phyloP scores from a whole-genome alignment of 1,284 basidiomycete species.

The Apiotrichum brassicae region DNA sequence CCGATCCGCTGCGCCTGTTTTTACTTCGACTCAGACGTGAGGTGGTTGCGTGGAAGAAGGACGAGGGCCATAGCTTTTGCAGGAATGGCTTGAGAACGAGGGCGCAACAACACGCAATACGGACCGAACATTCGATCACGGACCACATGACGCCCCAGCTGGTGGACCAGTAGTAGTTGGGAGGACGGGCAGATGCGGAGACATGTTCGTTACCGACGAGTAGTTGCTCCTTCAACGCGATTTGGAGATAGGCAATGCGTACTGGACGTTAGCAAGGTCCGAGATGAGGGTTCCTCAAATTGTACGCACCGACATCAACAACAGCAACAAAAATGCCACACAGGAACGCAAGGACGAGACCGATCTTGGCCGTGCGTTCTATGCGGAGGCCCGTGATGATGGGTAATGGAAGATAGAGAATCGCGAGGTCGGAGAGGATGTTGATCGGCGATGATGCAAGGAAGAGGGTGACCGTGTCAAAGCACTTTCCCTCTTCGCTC shows the following conservation, averaged over 20 bases:
- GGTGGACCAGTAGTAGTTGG: constrained; percentile 38
- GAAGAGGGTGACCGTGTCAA: constrained; percentile 41
- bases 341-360: constrained; percentile 42
- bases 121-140: constrained; percentile 41
- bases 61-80: constrained; percentile 19
- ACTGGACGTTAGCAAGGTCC: constrained; percentile 13
- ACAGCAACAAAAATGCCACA: constrained; percentile 44
- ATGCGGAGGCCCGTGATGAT: constrained; percentile 44
- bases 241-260: constrained; percentile 42
- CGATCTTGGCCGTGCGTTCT: constrained; percentile 41
- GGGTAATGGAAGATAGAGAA: constrained; percentile 43
- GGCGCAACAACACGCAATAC: constrained; percentile 40
- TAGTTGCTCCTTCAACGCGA: constrained; percentile 28
- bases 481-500: constrained; percentile 26
- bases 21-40: not conserved
- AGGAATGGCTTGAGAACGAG: constrained; percentile 45
- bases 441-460: constrained; percentile 44
- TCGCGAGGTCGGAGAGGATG: constrained; percentile 44
- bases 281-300: too few relatives aligned
- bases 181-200: constrained; percentile 13
- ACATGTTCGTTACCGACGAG: constrained; percentile 7
- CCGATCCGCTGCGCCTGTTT: not conserved
- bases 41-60: not conserved
- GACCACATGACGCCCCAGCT: constrained; percentile 44
- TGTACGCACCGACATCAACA: constrained; percentile 35